Percentiles rank a stretch among this genome's conserved stretches.
phyloP scores from a whole-genome alignment of 202 grass and related monocot species.

The Setaria italica region DNA sequence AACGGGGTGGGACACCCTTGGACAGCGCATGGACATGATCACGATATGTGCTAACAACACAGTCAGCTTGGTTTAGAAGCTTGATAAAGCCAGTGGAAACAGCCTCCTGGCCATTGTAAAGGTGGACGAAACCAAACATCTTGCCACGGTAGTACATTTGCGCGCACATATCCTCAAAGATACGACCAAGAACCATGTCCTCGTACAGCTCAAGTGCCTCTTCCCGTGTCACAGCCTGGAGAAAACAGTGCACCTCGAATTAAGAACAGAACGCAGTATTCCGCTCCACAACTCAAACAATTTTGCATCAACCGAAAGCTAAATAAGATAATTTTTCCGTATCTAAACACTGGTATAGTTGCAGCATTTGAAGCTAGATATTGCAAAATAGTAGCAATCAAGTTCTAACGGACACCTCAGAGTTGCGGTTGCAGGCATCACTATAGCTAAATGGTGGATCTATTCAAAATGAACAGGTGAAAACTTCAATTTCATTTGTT shows the following conservation, averaged over 20 bases:
- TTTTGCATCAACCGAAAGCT: background rate
- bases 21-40: constrained; percentile 92
- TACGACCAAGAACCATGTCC: constrained; percentile 92
- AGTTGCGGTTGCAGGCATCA: background rate
- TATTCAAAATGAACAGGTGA: background rate
- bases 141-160: constrained; percentile 99
- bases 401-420: background rate
- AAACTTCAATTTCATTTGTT: background rate
- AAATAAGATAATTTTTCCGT: background rate
- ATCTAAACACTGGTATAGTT: background rate
- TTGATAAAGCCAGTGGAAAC: constrained; percentile 97
- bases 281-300: background rate
- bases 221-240: constrained; percentile 67
- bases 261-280: background rate
- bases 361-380: background rate
- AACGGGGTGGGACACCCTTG: constrained; percentile 82
- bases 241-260: background rate
- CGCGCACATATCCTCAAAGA: constrained; percentile 93
- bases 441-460: background rate
- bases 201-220: constrained; percentile 84
- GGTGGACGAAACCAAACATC: constrained; percentile 99
- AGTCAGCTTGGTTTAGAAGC: constrained; percentile 78
- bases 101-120: constrained; percentile 97
- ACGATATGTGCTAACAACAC: constrained; percentile 91
- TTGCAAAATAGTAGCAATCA: background rate